These are phyloP conservation scores for Luvunga scandens DNA, from an alignment of 345 rosid species.

Conservation along the genomic window DNA sequence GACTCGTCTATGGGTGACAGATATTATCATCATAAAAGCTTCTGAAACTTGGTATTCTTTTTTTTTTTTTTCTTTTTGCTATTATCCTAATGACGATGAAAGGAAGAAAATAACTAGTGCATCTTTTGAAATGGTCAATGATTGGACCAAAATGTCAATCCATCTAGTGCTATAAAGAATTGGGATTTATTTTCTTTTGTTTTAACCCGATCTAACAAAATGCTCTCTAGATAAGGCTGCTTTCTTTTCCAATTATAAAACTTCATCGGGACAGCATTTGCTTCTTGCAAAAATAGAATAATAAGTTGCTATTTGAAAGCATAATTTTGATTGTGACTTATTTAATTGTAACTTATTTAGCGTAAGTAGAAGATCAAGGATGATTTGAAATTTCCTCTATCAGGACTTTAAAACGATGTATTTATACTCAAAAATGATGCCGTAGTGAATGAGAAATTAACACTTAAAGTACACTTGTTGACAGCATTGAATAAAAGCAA, in stretches of 20 bases:
- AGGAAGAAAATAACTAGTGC: background rate
- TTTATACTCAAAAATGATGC: too few relatives aligned
- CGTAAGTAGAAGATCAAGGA: too few relatives aligned
- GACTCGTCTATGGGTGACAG: background rate
- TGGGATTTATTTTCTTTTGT: background rate
- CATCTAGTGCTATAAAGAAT: background rate
- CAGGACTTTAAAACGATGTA: too few relatives aligned
- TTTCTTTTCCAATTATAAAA: background rate
- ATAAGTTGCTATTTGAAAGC: too few relatives aligned
- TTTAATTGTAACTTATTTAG: too few relatives aligned
- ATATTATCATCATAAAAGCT: conserved; percentile 1
- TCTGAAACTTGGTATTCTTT: background rate
- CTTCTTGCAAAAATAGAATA: too few relatives aligned
- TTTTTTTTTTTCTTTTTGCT: background rate
- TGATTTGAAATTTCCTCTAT: too few relatives aligned
- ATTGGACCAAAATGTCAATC: conserved; percentile 1
- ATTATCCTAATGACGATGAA: background rate
- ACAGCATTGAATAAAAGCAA: too few relatives aligned
- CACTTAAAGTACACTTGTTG: too few relatives aligned
- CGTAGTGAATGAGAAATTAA: too few relatives aligned
- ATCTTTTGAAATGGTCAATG: conserved; percentile 6
- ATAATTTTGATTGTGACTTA: too few relatives aligned
- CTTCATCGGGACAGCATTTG: background rate
- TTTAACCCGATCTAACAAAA: background rate
- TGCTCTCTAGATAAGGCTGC: background rate